Evolutionary conservation across 2,329 filamentous ascomycete genomes (phyloP).

Genomic region (Arthrobotrys entomopaga): DNA sequence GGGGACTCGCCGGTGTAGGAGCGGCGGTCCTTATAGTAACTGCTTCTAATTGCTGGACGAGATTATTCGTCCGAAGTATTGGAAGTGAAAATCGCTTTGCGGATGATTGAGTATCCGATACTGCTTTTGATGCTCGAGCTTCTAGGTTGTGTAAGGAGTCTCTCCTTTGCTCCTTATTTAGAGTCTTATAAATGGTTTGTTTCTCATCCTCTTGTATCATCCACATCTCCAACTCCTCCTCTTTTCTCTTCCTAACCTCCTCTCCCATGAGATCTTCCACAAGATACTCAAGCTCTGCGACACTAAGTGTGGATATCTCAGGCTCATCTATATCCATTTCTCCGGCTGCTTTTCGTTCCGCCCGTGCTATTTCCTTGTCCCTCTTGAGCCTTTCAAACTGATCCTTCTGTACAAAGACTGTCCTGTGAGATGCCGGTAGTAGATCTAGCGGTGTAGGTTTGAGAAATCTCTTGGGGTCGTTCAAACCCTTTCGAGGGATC

Average conservation of each 20-base stretch:
- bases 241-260: slow-evolving; percentile 21
- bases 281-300: slow-evolving; percentile 23
- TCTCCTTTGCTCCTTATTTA: slow-evolving; percentile 18
- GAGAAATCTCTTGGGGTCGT: slow-evolving; percentile 24
- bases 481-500: slow-evolving; percentile 12
- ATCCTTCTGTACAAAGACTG: slow-evolving; percentile 35
- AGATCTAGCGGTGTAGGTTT: slow-evolving; percentile 37
- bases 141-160: background rate
- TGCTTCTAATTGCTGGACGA: slow-evolving; percentile 8
- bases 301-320: slow-evolving; percentile 14
- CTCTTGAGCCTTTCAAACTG: slow-evolving; percentile 22
- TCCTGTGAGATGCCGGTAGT: slow-evolving; percentile 19
- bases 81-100: slow-evolving; percentile 1
- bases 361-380: background rate
- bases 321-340: slow-evolving; percentile 27
- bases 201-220: slow-evolving; percentile 42
- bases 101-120: no score
- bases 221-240: slow-evolving; percentile 26
- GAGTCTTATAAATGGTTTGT: slow-evolving; percentile 23
- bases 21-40: background rate
- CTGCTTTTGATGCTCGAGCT: background rate
- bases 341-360: background rate
- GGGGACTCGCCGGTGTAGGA: background rate
- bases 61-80: slow-evolving; percentile 14
- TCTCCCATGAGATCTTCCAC: slow-evolving; percentile 23